A percentile compares a stretch with the other conserved stretches of the same genome.
Conservation (phyloP, 208 protist species). For the Trypanosoma lewisi region DNA sequence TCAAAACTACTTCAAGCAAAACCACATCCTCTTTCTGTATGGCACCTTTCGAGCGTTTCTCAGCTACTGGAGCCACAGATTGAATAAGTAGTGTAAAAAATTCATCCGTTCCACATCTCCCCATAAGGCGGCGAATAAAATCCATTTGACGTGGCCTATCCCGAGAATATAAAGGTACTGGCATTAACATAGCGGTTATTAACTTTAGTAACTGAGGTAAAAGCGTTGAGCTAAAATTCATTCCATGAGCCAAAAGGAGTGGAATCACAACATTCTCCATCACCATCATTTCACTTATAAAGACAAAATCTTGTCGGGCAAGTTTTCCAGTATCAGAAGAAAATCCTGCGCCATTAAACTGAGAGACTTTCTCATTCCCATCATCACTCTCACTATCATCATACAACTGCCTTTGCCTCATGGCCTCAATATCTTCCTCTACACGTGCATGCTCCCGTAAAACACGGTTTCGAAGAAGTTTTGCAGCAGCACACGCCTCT, state of each 20-base stretch:
- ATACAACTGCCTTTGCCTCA: slow-evolving; percentile 58
- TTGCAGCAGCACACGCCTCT: slow-evolving; percentile 65
- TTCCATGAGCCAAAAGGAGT: slow-evolving; percentile 73
- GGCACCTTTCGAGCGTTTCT: slow-evolving; percentile 49
- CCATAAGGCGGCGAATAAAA: slow-evolving; percentile 53
- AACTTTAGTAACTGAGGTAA: slow-evolving; percentile 84
- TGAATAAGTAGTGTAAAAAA: slow-evolving; percentile 82
- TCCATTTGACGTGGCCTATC: slow-evolving; percentile 65
- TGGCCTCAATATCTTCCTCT: slow-evolving; percentile 47
- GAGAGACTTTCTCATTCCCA: slow-evolving; percentile 31
- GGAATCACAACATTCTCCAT: slow-evolving; percentile 82
- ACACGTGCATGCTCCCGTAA: slow-evolving; percentile 73
- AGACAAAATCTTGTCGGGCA: slow-evolving; percentile 64
- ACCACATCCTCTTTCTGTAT: slow-evolving; percentile 58
- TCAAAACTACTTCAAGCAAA: slow-evolving; percentile 80
- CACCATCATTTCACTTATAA: slow-evolving; percentile 76
- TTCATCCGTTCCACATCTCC: slow-evolving; percentile 74
- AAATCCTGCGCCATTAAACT: not conserved
- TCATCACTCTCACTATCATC: slow-evolving; percentile 43
- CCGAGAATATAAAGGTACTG: slow-evolving; percentile 57
- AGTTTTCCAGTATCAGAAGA: slow-evolving; percentile 15
- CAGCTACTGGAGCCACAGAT: slow-evolving; percentile 71
- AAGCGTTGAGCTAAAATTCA: slow-evolving; percentile 61
- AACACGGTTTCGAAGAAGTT: slow-evolving; percentile 71
- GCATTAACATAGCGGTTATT: slow-evolving; percentile 60